Conservation (phyloP, 306 rosid genomes). For the Quercus gilva region DNA sequence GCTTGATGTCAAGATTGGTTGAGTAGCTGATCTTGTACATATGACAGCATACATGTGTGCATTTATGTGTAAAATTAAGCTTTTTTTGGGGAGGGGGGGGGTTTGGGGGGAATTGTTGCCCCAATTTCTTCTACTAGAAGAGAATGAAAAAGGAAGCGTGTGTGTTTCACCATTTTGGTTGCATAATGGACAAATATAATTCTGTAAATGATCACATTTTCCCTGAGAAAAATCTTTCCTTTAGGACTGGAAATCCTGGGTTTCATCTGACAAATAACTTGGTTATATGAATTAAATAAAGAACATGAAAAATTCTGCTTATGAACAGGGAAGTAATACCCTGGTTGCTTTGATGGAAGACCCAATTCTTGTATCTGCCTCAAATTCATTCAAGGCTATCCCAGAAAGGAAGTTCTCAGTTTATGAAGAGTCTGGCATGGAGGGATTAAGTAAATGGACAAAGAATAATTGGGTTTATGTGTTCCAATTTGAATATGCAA, state of each 20-base stretch:
- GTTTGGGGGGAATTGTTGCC: neutral
- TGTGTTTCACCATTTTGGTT: neutral
- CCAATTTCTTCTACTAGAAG: neutral
- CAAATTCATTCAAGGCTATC: slow-evolving; percentile 21
- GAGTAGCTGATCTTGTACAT: too few relatives aligned
- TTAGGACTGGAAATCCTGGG: neutral
- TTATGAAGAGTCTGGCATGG: slow-evolving; percentile 37
- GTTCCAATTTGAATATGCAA: slow-evolving; percentile 86
- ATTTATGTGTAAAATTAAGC: neutral
- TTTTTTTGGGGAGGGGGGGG: too few relatives aligned
- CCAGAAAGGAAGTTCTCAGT: slow-evolving; percentile 45
- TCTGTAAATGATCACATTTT: neutral
- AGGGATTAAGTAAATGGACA: neutral
- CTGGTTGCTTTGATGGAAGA: slow-evolving; percentile 58
- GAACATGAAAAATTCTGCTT: slow-evolving; percentile 10
- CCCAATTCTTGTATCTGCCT: slow-evolving; percentile 44
- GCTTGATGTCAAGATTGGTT: neutral
- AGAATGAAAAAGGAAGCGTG: neutral
- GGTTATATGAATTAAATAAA: neutral
- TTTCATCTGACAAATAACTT: neutral
- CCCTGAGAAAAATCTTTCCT: neutral
- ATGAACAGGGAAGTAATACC: slow-evolving; percentile 48
- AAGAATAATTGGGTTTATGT: slow-evolving; percentile 61
- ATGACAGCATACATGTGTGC: neutral
- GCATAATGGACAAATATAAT: neutral